Base-by-base conservation (phyloP, 2,329 filamentous ascomycete genomes). In the Aureobasidium sp. region DNA sequence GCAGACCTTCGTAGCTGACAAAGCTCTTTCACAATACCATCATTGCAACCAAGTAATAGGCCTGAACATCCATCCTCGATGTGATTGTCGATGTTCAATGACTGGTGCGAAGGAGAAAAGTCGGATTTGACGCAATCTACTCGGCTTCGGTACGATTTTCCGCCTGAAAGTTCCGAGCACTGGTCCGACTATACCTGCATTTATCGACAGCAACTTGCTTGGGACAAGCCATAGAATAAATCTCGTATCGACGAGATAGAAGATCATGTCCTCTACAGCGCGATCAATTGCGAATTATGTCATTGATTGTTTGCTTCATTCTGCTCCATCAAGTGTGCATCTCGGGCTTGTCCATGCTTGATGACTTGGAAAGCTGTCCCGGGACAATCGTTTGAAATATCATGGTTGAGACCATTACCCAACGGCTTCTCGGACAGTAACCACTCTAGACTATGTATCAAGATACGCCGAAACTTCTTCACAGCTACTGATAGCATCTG, bases 71-170 rank as follows among this genome's bases (percentile, higher is more conserved):
- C 22, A 12, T 27, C 20, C 25, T 57, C n/a, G 27, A 17, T 20
- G 9, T 36, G 12, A 17, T n/a, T 45, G 9, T 7, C n/a, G 29
- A 1, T 34, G 17, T 44, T 41, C 53, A 20, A 34, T 17, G 41
- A 57, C 53, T 25, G 15, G 22, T 48, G n/a, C 5, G 15, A 39
- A 29, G 55, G 55, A 58, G 42, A 58, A 58, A 58, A 48, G 31
- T 58, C 55, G 42, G 55, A 31, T 57, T 48, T 48, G 55, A 29
- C 55, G 55, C 55, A 48, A 58, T 48, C 31, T 58, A 20, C 29
- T 58, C 55, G 55, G 41, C 25, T 20, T 48, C 55, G 55, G 41
- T 57, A 56, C 52, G 52, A 56, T 25, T 17, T 31, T 44, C 34
- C 53, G 53, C 22, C 42, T 58, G 7, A 39, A 58, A 58, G 41